These are phyloP conservation scores for Arachis stenosperma DNA, from an alignment of 306 rosid genomes.

Conservation along the genomic window DNA sequence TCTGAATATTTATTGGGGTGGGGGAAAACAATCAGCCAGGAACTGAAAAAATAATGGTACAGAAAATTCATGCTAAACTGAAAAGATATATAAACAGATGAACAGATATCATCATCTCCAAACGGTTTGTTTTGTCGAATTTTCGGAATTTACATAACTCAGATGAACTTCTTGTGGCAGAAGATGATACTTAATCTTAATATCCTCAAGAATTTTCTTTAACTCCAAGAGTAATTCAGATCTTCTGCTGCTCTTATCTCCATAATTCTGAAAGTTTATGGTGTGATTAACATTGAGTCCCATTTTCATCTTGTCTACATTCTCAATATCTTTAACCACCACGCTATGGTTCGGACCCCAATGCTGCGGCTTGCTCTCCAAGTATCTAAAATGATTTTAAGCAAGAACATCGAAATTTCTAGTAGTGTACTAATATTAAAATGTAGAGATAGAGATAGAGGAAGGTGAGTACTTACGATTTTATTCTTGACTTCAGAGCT, in stretches of 20 bases:
- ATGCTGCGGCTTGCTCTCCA: conserved; percentile 77
- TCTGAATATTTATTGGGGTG: no score
- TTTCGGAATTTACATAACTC: conserved; percentile 43
- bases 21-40: background rate
- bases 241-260: conserved; percentile 65
- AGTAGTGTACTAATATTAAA: background rate
- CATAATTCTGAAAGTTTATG: conserved; percentile 79
- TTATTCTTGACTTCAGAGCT: conserved; percentile 60
- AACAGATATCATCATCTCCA: conserved; percentile 21
- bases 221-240: conserved; percentile 78
- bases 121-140: conserved; percentile 34
- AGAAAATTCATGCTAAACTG: background rate
- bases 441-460: background rate
- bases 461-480: conserved; percentile 52
- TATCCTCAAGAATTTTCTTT: conserved; percentile 76
- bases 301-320: conserved; percentile 74
- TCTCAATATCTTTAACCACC: conserved; percentile 66
- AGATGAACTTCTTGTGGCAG: conserved; percentile 75
- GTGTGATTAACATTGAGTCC: conserved; percentile 63
- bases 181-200: conserved; percentile 65
- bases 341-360: conserved; percentile 73
- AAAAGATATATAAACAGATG: background rate
- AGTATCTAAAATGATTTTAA: conserved; percentile 52
- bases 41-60: background rate
- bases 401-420: conserved; percentile 10